Percentiles rank a stretch among this genome's conserved stretches.
phyloP scores from a whole-genome alignment of 352 stramenopile species.

The Globisporangium nagaii region DNA sequence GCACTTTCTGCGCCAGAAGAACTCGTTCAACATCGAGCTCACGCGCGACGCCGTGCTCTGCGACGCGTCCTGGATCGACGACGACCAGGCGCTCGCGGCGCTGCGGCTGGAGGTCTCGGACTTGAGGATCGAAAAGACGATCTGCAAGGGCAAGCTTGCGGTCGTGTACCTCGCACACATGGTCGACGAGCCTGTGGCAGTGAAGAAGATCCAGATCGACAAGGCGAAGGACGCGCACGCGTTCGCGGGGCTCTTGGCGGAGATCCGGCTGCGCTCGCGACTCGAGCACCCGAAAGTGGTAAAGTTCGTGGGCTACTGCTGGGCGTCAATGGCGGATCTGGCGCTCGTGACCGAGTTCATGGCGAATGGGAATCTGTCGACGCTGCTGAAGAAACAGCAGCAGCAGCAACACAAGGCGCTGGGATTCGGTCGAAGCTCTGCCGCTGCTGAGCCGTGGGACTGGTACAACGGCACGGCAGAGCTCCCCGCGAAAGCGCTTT shows the following conservation, averaged over 20 bases:
- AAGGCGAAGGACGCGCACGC: constrained; percentile 17
- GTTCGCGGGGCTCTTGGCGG: constrained; percentile 10
- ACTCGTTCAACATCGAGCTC: constrained; percentile 17
- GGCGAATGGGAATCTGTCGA: constrained; percentile 12
- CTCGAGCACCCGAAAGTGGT: constrained; percentile 18
- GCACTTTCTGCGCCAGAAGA: constrained; percentile 12
- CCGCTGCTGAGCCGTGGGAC: not conserved
- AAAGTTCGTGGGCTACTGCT: constrained; percentile 22
- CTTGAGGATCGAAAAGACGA: constrained; percentile 8
- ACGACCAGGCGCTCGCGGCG: constrained; percentile 13
- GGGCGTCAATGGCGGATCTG: constrained; percentile 14
- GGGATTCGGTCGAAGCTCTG: constrained; percentile 3
- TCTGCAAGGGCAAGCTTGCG: constrained; percentile 8
- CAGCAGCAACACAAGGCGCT: constrained; percentile 14
- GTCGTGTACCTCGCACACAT: constrained; percentile 12
- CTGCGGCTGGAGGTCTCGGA: constrained; percentile 10
- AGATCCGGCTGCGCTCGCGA: constrained; percentile 14
- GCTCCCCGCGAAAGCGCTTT: not conserved
- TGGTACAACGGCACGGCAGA: not conserved
- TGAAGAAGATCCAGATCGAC: constrained; percentile 19
- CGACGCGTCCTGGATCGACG: constrained; percentile 14
- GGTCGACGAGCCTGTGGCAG: constrained; percentile 3
- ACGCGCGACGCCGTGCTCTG: constrained; percentile 13
- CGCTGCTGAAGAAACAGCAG: constrained; percentile 7
- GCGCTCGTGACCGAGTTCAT: constrained; percentile 22